Conservation (phyloP, 2,329 filamentous ascomycete species). For the Juglanconis juglandina region DNA sequence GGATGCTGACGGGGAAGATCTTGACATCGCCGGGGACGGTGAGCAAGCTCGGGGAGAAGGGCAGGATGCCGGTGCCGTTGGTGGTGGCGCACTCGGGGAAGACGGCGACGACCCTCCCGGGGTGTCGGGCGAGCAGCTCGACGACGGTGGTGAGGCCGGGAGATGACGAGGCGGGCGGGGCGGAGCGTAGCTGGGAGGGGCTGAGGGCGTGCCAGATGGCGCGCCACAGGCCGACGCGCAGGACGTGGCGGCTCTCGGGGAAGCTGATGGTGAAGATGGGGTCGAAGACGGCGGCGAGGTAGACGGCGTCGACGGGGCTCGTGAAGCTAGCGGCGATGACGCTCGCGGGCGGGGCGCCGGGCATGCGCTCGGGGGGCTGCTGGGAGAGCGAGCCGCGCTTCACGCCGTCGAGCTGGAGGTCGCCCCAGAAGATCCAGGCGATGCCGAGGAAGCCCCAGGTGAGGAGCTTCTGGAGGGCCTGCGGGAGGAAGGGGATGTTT, state of each 20-base stretch:
- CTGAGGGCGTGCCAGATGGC: constrained; percentile 73
- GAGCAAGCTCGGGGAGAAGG: constrained; percentile 74
- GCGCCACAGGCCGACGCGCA: constrained; percentile 70
- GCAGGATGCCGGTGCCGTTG: constrained; percentile 86
- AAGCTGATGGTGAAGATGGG: constrained; percentile 89
- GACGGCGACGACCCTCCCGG: constrained; percentile 73
- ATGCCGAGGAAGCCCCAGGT: constrained; percentile 85
- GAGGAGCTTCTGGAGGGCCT: constrained; percentile 70
- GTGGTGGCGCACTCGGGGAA: constrained; percentile 95
- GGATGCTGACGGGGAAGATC: constrained; percentile 86
- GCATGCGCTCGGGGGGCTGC: constrained; percentile 70
- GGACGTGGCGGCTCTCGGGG: constrained; percentile 69
- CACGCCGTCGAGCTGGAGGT: constrained; percentile 96
- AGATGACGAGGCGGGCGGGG: constrained; percentile 37
- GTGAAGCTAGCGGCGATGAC: constrained; percentile 90
- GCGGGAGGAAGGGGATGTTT: constrained; percentile 59
- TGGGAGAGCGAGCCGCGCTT: constrained; percentile 82
- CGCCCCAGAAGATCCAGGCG: constrained; percentile 96
- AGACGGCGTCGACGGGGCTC: constrained; percentile 87
- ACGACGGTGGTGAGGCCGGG: constrained; percentile 58
- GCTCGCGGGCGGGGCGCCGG: constrained; percentile 61
- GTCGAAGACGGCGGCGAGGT: constrained; percentile 93
- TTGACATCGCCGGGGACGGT: constrained; percentile 63
- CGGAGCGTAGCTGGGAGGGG: constrained; percentile 42
- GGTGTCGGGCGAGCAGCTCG: constrained; percentile 63